Percentiles rank a stretch among this genome's conserved stretches.
Evolutionary conservation across 2,329 filamentous ascomycete species (phyloP).

Genomic region (Berkeleyomyces rouxiae): DNA sequence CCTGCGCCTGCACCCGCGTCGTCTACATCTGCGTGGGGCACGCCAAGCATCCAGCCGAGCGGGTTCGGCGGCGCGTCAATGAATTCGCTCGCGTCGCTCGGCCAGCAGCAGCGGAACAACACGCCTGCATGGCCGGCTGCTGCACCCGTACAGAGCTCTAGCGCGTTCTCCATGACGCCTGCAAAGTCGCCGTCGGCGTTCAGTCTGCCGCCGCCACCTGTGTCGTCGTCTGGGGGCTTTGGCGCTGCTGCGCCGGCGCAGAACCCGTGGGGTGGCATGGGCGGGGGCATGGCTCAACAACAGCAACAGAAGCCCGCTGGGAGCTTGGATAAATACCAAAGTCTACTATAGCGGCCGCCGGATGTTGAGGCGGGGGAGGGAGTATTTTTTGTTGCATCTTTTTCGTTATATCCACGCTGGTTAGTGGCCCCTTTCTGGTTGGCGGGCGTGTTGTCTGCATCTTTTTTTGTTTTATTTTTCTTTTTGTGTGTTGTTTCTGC

Average conservation of each 20-base stretch:
- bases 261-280: slow-evolving; percentile 13
- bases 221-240: slow-evolving; percentile 14
- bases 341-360: slow-evolving; percentile 32
- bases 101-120: slow-evolving; percentile 21
- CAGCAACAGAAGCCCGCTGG: slow-evolving; percentile 24
- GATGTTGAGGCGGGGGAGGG: neutral
- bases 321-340: slow-evolving; percentile 52
- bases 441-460: neutral
- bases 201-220: slow-evolving; percentile 30
- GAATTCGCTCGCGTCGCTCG: slow-evolving; percentile 30
- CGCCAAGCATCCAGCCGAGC: slow-evolving; percentile 1
- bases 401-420: neutral
- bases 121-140: slow-evolving; percentile 17
- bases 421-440: neutral
- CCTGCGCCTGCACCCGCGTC: neutral
- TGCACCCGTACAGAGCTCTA: neutral
- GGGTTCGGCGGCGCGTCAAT: slow-evolving; percentile 25
- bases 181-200: slow-evolving; percentile 28
- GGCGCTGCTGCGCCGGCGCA: neutral
- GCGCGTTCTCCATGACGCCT: slow-evolving; percentile 40
- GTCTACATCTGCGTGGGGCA: neutral
- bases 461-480: neutral
- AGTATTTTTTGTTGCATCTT: neutral
- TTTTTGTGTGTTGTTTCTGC: neutral
- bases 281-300: slow-evolving; percentile 15